Percentiles rank a stretch among this genome's conserved stretches.
These are phyloP conservation scores for Selenicereus undatus DNA, from an alignment of 148 eudicot species.

Conservation along the genomic window DNA sequence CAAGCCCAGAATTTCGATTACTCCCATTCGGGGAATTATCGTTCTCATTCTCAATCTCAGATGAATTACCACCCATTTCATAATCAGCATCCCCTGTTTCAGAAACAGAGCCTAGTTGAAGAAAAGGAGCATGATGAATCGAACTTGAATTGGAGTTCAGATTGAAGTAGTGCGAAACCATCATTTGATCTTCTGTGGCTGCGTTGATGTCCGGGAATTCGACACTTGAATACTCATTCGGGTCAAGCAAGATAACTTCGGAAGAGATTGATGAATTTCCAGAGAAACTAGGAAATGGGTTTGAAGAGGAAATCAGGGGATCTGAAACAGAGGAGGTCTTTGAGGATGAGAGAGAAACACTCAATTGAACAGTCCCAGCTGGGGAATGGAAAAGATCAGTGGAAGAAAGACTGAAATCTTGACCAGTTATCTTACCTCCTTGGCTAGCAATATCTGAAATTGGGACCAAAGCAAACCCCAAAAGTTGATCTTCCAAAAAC, in stretches of 20 bases:
- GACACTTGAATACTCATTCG: slow-evolving; percentile 52
- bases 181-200: slow-evolving; percentile 49
- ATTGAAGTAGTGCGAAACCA: slow-evolving; percentile 58
- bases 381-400: slow-evolving; percentile 85
- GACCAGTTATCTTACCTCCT: slow-evolving; percentile 43
- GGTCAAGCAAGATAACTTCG: slow-evolving; percentile 52
- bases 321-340: slow-evolving; percentile 12
- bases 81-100: slow-evolving; percentile 35
- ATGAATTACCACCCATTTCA: slow-evolving; percentile 50
- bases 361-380: slow-evolving; percentile 67
- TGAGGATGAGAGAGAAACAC: slow-evolving; percentile 38
- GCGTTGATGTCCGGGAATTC: slow-evolving; percentile 69
- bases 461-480: slow-evolving; percentile 74
- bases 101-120: slow-evolving; percentile 47
- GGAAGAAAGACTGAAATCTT: slow-evolving; percentile 62
- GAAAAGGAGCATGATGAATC: slow-evolving; percentile 48
- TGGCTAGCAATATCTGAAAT: slow-evolving; percentile 39
- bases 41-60: slow-evolving; percentile 28
- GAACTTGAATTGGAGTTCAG: slow-evolving; percentile 16
- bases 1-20: slow-evolving; percentile 35
- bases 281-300: slow-evolving; percentile 20
- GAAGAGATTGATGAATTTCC: slow-evolving; percentile 44
- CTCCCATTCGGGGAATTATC: slow-evolving; percentile 11
- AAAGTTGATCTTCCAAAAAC: slow-evolving; percentile 70
- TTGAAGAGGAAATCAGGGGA: slow-evolving; percentile 21